Evolutionary conservation across 2,329 filamentous ascomycete genomes (phyloP).

Genomic region (Cladosporium cucumerinum): DNA sequence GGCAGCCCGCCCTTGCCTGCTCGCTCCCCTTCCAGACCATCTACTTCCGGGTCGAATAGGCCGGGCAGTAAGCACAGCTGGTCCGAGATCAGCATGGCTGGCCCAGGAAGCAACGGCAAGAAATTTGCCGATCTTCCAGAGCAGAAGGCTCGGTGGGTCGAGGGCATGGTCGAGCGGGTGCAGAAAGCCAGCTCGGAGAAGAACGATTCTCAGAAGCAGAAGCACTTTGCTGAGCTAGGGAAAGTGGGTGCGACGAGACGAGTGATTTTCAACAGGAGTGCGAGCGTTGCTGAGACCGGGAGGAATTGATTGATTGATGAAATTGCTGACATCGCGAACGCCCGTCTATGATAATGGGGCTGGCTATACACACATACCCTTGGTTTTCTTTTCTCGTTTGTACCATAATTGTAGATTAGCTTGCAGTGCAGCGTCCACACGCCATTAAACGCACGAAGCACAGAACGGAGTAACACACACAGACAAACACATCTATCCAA

Average conservation of each 20-base stretch:
- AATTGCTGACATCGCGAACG: not conserved
- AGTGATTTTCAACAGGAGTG: conserved; percentile 54
- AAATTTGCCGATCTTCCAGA: conserved; percentile 59
- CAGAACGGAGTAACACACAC: not conserved
- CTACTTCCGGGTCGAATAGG: conserved; percentile 13
- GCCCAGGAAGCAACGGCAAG: not conserved
- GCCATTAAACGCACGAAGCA: not conserved
- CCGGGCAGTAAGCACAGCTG: conserved; percentile 29
- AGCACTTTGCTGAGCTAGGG: conserved; percentile 65
- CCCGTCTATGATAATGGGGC: not conserved
- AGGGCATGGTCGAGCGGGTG: conserved; percentile 78
- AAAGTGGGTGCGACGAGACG: conserved; percentile 71
- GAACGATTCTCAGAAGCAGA: conserved; percentile 30
- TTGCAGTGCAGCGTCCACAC: not conserved
- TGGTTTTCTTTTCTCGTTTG: not conserved
- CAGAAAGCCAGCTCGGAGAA: conserved; percentile 59
- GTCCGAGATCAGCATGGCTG: not conserved
- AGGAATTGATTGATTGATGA: not conserved
- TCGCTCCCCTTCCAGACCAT: conserved; percentile 17
- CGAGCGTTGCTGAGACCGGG: not conserved
- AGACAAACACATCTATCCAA: not conserved
- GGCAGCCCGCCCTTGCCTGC: not conserved
- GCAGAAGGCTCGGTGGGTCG: conserved; percentile 72
- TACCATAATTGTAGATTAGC: not conserved
- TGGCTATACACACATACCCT: not conserved